phyloP scores from a whole-genome alignment of 108 stramenopile genomes.

The Aurantiochytrium sp. region DNA sequence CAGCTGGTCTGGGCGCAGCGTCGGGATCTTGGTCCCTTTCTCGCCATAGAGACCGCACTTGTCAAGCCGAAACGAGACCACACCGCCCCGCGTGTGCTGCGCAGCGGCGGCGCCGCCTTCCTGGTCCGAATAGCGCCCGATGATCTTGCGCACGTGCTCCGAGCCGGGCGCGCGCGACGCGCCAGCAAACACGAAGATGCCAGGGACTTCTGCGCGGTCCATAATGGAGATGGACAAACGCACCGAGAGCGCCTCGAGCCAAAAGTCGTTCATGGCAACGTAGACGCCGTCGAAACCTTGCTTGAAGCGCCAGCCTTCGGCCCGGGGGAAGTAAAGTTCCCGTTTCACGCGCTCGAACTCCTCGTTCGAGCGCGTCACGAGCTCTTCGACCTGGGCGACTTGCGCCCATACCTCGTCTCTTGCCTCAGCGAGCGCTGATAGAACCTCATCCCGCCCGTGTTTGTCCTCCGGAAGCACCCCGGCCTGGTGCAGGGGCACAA shows the following conservation, averaged over 20 bases:
- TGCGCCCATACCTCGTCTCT: not conserved
- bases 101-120: not conserved
- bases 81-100: not conserved
- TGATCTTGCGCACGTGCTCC: not conserved
- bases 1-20: slow-evolving; percentile 5
- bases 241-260: not conserved
- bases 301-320: slow-evolving; percentile 25
- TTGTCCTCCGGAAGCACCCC: not conserved
- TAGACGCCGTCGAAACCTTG: not conserved
- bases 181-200: not conserved
- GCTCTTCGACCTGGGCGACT: not conserved
- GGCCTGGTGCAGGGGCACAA: not conserved
- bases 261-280: slow-evolving; percentile 29
- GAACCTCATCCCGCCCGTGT: not conserved
- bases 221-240: not conserved
- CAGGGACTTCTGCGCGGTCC: not conserved
- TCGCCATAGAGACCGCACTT: not conserved
- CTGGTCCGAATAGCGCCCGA: not conserved
- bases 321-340: not conserved
- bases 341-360: slow-evolving; percentile 4
- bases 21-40: not conserved
- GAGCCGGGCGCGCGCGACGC: not conserved
- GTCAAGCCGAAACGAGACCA: slow-evolving; percentile 23
- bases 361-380: not conserved
- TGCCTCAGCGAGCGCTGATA: not conserved